Conservation (phyloP, 129 eudicot species). For the Escallonia rubra region DNA sequence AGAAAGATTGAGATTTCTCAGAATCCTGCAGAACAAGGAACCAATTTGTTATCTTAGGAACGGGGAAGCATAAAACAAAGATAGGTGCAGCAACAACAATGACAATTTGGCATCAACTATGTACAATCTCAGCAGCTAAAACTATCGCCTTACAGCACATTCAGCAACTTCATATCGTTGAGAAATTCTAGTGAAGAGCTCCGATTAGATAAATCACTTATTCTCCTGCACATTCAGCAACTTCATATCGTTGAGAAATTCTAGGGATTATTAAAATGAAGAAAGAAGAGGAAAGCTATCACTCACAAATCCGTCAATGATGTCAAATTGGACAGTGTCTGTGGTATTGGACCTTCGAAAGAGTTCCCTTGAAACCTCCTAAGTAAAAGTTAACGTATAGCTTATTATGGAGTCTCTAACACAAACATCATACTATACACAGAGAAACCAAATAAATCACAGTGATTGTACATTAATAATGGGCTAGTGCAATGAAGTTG, state of each 20-base stretch:
- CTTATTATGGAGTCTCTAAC: neutral
- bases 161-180: slow-evolving; percentile 39
- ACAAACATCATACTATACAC: neutral
- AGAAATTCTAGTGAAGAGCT: slow-evolving; percentile 60
- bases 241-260: neutral
- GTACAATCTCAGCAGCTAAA: neutral
- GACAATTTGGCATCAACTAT: neutral
- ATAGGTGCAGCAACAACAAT: too few species aligned
- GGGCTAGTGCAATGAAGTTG: neutral
- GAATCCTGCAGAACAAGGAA: slow-evolving; percentile 31
- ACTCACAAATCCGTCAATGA: slow-evolving; percentile 58
- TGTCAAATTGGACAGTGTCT: slow-evolving; percentile 54
- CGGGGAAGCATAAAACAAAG: neutral
- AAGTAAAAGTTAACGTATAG: slow-evolving; percentile 11
- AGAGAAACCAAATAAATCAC: neutral
- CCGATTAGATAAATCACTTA: slow-evolving; percentile 69
- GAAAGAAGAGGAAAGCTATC: neutral
- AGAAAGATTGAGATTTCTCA: slow-evolving; percentile 65
- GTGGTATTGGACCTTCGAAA: slow-evolving; percentile 78
- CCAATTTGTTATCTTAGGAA: slow-evolving; percentile 2
- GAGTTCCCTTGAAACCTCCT: slow-evolving; percentile 85
- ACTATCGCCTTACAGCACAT: slow-evolving; percentile 43
- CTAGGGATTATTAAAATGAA: neutral
- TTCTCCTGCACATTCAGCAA: slow-evolving; percentile 49
- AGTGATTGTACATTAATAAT: neutral